phyloP scores from a whole-genome alignment of 192 early-diverging fungal species.

The Lobosporangium transversale region DNA sequence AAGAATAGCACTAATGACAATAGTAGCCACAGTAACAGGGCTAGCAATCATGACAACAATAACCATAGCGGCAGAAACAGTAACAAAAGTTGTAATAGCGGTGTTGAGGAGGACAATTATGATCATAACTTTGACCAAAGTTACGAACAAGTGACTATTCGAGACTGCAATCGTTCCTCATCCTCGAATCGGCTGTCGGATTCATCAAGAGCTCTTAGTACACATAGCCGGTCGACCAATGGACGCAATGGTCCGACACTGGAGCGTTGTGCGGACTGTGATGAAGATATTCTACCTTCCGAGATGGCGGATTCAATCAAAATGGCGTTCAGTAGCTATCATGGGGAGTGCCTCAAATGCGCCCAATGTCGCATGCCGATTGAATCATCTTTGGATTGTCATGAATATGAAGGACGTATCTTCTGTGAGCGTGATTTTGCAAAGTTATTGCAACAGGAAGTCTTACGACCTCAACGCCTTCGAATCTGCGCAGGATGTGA shows the following conservation, averaged over 20 bases:
- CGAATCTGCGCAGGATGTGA: constrained; percentile 34
- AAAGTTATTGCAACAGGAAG: constrained; percentile 16
- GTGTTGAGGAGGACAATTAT: not conserved
- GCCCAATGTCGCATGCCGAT: constrained; percentile 59
- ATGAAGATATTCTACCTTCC: constrained; percentile 36
- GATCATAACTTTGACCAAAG: not conserved
- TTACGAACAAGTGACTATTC: too few relatives aligned
- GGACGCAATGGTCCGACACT: constrained; percentile 14
- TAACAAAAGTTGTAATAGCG: too few relatives aligned
- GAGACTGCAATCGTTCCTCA: not conserved
- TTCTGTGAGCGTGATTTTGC: constrained; percentile 69
- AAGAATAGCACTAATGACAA: too few relatives aligned
- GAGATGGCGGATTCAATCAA: constrained; percentile 32
- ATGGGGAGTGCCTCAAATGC: constrained; percentile 67
- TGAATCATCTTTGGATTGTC: constrained; percentile 54
- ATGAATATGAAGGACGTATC: constrained; percentile 65
- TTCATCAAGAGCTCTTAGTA: not conserved
- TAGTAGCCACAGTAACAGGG: not conserved
- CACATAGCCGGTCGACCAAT: constrained; percentile 20
- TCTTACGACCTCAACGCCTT: not conserved
- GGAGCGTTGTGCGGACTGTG: constrained; percentile 30
- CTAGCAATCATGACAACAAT: too few relatives aligned
- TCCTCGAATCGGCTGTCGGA: too few relatives aligned
- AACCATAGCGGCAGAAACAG: too few relatives aligned
- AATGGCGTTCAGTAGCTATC: constrained; percentile 54